Evolutionary conservation across 1,284 basidiomycete species (phyloP).

Genomic region (Fomitopsis palustris): DNA sequence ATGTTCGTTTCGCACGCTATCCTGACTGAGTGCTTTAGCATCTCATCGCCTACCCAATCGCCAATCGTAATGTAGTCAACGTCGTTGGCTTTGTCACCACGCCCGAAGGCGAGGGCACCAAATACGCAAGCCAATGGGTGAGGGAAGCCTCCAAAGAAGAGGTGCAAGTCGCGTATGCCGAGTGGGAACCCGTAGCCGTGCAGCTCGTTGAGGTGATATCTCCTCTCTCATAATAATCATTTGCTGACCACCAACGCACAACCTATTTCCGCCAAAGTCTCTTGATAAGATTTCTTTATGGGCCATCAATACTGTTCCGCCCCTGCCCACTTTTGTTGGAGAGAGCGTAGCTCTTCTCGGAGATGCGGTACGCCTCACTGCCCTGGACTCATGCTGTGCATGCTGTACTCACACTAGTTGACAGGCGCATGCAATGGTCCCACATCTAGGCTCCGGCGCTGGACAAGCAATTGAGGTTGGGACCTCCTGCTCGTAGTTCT

Average conservation of each 20-base stretch:
- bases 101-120: constrained; percentile 31
- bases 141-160: constrained; percentile 25
- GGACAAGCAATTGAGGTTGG: constrained; percentile 53
- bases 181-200: constrained; percentile 42
- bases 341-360: constrained; percentile 45
- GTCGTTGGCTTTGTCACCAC: constrained; percentile 36
- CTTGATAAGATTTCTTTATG: constrained; percentile 38
- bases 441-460: constrained; percentile 53
- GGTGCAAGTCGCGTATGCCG: constrained; percentile 30
- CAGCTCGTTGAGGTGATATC: too few species aligned
- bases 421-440: constrained; percentile 52
- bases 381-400: background rate
- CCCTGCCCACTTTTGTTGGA: constrained; percentile 36
- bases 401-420: background rate
- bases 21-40: constrained; percentile 32
- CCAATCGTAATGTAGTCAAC: constrained; percentile 39
- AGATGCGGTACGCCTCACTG: constrained; percentile 37
- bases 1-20: background rate
- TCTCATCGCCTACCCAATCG: constrained; percentile 41
- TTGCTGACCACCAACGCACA: too few species aligned
- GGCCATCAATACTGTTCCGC: constrained; percentile 45
- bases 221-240: too few species aligned
- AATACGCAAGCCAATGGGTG: constrained; percentile 34
- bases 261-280: too few species aligned
- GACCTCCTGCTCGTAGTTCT: background rate